phyloP scores from a whole-genome alignment of 2,329 filamentous ascomycete species.

The Zalaria obscura region DNA sequence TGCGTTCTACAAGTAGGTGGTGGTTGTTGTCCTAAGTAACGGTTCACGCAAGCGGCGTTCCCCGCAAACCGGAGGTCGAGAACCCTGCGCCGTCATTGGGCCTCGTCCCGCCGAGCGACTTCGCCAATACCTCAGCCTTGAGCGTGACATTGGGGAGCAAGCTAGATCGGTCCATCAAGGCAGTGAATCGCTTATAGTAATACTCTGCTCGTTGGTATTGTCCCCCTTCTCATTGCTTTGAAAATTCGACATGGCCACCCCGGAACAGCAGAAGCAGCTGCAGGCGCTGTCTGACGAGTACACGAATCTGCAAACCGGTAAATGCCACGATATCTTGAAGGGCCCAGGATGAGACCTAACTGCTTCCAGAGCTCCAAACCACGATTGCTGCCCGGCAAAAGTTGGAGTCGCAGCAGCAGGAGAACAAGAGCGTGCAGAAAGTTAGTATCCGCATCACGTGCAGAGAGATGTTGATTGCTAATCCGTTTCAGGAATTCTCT shows the following conservation, averaged over 20 bases:
- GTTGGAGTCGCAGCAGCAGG: slow-evolving; percentile 85
- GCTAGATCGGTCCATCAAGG: too few species aligned
- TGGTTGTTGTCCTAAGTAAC: too few species aligned
- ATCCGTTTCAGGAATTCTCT: slow-evolving; percentile 55
- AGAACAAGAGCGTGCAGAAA: slow-evolving; percentile 78
- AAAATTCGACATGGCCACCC: slow-evolving; percentile 4
- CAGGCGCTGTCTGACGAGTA: slow-evolving; percentile 80
- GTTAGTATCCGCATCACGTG: slow-evolving; percentile 27
- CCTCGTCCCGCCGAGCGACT: too few species aligned
- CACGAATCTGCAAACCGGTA: slow-evolving; percentile 73
- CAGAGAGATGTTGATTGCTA: slow-evolving; percentile 3
- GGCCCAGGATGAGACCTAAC: neutral
- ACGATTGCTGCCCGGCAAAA: slow-evolving; percentile 71
- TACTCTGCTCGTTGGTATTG: too few species aligned
- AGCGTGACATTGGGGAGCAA: too few species aligned
- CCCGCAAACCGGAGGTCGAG: too few species aligned
- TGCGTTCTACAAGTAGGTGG: too few species aligned
- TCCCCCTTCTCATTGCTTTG: too few species aligned
- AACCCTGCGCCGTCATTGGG: too few species aligned
- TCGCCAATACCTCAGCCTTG: too few species aligned
- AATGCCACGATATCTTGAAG: slow-evolving; percentile 6
- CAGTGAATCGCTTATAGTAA: too few species aligned
- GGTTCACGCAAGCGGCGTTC: too few species aligned
- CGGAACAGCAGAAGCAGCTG: slow-evolving; percentile 60
- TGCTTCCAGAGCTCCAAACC: slow-evolving; percentile 56